phyloP scores from a whole-genome alignment of 331 rosid species.

The Phaseolus coccineus region DNA sequence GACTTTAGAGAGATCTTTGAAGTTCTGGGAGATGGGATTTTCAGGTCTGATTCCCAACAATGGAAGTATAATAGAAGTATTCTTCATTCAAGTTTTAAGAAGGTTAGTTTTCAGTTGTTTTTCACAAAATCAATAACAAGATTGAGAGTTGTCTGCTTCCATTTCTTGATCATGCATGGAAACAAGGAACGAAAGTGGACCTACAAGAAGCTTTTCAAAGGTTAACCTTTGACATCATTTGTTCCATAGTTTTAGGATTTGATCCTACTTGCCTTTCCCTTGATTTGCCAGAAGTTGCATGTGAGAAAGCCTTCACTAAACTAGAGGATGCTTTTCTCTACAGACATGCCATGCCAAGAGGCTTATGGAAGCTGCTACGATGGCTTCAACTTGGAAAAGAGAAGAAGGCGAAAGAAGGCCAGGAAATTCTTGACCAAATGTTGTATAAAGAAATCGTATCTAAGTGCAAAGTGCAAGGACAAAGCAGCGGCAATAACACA shows the following conservation, averaged over 20 bases:
- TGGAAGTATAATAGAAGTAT: slow-evolving; percentile 54
- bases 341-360: slow-evolving; percentile 43
- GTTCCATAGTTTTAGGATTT: slow-evolving; percentile 44
- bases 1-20: slow-evolving; percentile 54
- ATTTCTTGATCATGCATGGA: slow-evolving; percentile 43
- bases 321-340: not conserved
- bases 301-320: slow-evolving; percentile 19
- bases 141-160: slow-evolving; percentile 44
- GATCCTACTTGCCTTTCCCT: slow-evolving; percentile 46
- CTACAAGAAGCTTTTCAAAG: slow-evolving; percentile 52
- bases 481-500: not conserved
- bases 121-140: slow-evolving; percentile 30
- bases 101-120: slow-evolving; percentile 8
- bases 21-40: slow-evolving; percentile 60
- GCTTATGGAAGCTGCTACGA: slow-evolving; percentile 44
- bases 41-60: slow-evolving; percentile 43
- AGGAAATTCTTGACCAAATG: slow-evolving; percentile 2
- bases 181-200: slow-evolving; percentile 43
- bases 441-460: slow-evolving; percentile 26
- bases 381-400: slow-evolving; percentile 40
- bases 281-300: not conserved
- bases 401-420: slow-evolving; percentile 3
- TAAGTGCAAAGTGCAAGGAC: not conserved
- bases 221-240: slow-evolving; percentile 43
- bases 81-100: slow-evolving; percentile 18